Evolutionary conservation across 2,329 filamentous ascomycete species (phyloP).

Genomic region (Paecilomyces dactylethromorphus): DNA sequence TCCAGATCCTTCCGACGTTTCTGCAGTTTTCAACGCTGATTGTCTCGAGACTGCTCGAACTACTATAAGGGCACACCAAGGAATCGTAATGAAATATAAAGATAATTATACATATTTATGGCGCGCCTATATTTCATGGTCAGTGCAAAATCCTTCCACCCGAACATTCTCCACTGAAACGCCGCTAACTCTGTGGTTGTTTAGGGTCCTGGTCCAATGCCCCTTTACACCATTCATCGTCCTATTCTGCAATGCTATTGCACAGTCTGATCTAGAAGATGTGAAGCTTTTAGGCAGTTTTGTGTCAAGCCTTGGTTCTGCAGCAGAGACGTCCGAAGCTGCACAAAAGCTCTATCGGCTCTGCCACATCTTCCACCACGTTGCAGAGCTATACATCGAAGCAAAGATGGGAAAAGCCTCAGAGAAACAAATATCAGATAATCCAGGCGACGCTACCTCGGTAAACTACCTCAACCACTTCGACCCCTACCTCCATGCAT

Average conservation of each 20-base stretch:
- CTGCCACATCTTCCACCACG: conserved; percentile 33
- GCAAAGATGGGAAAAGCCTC: conserved; percentile 1
- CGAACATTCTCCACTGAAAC: too few relatives aligned
- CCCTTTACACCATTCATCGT: conserved; percentile 39
- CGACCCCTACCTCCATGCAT: conserved; percentile 9
- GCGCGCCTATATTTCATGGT: conserved; percentile 11
- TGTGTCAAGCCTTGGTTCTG: conserved; percentile 44
- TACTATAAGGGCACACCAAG: conserved; percentile 27
- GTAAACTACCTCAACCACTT: conserved; percentile 4
- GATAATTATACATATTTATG: conserved; percentile 9
- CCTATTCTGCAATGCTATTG: conserved; percentile 34
- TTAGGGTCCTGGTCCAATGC: conserved; percentile 22
- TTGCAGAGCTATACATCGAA: conserved; percentile 9
- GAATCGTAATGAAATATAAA: conserved; percentile 8
- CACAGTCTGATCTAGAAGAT: conserved; percentile 44
- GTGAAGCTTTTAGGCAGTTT: conserved; percentile 48
- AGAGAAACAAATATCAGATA: neutral
- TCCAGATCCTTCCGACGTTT: conserved; percentile 15
- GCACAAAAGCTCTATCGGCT: conserved; percentile 53
- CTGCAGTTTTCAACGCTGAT: conserved; percentile 25
- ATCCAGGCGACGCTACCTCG: neutral
- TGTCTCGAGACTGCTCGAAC: conserved; percentile 31
- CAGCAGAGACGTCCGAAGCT: conserved; percentile 45
- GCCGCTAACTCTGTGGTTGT: neutral
- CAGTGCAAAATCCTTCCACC: neutral